Evolutionary conservation across 179 eudicot species (phyloP), one percentile per base, ranked within the genome.

Genomic region (Sideroxylon spinosum): DNA sequence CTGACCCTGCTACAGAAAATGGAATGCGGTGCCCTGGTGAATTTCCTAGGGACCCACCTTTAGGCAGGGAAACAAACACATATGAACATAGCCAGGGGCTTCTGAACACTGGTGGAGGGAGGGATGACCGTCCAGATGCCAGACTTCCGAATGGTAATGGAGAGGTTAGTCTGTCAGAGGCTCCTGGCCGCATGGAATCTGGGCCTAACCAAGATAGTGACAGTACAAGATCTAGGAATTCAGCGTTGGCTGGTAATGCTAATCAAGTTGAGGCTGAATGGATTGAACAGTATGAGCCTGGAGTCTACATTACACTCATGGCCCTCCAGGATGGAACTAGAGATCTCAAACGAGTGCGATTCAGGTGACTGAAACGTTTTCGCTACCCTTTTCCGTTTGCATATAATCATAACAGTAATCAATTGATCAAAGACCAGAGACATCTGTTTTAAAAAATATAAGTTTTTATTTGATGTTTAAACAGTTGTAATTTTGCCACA

Each of bases 251-350:
- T 57, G 86, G 82, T 79, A 85, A 78, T 77, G 85, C 81, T 68
- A 89, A 82, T 80, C 93, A 87, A 78, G 91, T 91, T 64, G 98
- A 95, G 85, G 97, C 98, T 23, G 99, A 93, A 80, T 92, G 99
- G 98, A 95, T 91, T 77, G 99, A 95, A 81, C 99, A 93, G 82
- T 95, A 95, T 53, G 99, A 93, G 88, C 92, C 96, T 76, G 99
- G 99, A 78, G 99, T 95, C 50, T 95, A 95, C 77, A 93, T 95
- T 52, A 95, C 99, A 26, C 92, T 95, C 50, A 87, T 95, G 71
- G 95, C 99, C 78, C 93, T 93, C 72, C 86, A 87, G 46, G 99
- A 95, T 84, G 98, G 99, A 78, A 91, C 97, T 17, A 87, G 98
- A 79, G 99, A 95, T 86, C 97, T 95, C 73, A 95, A 95, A 82